Evolutionary conservation across 1,139 yeast species (phyloP), one percentile per base, ranked within the genome.

Genomic region (Pichia inconspicua): DNA sequence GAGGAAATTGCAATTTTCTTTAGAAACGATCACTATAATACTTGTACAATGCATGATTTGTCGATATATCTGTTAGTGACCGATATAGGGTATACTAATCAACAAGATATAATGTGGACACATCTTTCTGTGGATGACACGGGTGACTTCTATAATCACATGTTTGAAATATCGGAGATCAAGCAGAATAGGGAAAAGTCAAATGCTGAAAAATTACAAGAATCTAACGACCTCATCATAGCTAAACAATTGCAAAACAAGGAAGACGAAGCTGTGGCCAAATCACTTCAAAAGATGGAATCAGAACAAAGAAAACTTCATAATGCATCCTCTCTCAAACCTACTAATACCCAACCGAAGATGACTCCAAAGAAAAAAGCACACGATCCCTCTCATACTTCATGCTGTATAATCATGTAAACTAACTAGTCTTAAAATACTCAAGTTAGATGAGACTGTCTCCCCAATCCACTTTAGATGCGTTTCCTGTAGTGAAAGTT

Each of bases 21-120:
- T 69, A 72, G 96, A 58, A 89, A 89, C 64, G 87, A 88, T 64
- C 96, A 88, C 64, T 89, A 86, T 65, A 77, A 78, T 51, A 84
- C 96, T 0, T 65, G 88, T 14, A 75, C 75, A 60, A 84, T 84
- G 59, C 71, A 72, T 44, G 62, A 66, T 42, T 65, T 72, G 54
- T 64, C 70, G 46, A 65, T 87, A 50, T 80, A 78, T 64, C 61
- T 79, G 4, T 65, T 89, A 42, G 80, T 87, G 9, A 85, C 95
- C 3, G 96, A 89, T 62, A 68, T 75, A 25, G 86, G 92, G 2
- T 84, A 80, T 57, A 67, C 63, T 32, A 65, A 68, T 15, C 70
- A 73, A 40, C 61, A 67, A 5, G 67, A 70, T 22, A 74, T 84
- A 27, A 84, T 84, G 11, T 89, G 96, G 96, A 89, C 85, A 60